Conservation (phyloP, 768 basidiomycete genomes). For the Podaxis mareebaensis region DNA sequence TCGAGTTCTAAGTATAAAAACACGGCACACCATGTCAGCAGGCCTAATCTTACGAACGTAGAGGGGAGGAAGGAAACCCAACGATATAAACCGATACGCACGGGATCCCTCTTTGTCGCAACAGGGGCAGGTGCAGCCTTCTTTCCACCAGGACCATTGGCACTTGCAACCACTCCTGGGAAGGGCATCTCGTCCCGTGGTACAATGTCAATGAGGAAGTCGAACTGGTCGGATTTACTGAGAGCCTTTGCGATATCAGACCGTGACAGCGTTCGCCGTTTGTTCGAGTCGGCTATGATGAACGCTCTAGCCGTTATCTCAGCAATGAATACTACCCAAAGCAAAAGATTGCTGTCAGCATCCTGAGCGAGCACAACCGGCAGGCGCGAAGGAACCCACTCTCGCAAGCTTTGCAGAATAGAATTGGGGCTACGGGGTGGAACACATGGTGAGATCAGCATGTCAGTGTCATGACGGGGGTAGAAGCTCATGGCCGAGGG, state of each 20-base stretch:
- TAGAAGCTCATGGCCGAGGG: conserved; percentile 20
- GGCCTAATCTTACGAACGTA: neutral
- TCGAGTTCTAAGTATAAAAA: conserved; percentile 1
- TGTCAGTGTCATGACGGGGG: neutral
- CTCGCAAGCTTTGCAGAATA: conserved; percentile 98
- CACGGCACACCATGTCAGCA: neutral
- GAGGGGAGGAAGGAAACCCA: no score
- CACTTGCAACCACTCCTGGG: conserved; percentile 21
- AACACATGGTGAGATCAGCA: conserved; percentile 1
- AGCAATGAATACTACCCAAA: conserved; percentile 82
- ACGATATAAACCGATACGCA: neutral
- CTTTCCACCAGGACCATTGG: conserved; percentile 13
- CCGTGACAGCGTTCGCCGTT: conserved; percentile 91
- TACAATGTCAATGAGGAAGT: conserved; percentile 95
- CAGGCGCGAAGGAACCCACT: conserved; percentile 54
- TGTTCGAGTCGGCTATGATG: conserved; percentile 93
- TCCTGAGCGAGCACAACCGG: neutral
- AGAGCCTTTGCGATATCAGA: conserved; percentile 94
- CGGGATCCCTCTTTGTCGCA: conserved; percentile 13
- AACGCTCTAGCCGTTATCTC: conserved; percentile 96
- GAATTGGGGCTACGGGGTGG: conserved; percentile 68
- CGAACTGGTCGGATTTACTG: conserved; percentile 92
- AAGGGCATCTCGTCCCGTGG: conserved; percentile 74
- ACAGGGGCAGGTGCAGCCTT: conserved; percentile 11
- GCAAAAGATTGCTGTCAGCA: neutral